Conservation (phyloP, 2,329 filamentous ascomycete genomes). For the Aspergillus ustus region DNA sequence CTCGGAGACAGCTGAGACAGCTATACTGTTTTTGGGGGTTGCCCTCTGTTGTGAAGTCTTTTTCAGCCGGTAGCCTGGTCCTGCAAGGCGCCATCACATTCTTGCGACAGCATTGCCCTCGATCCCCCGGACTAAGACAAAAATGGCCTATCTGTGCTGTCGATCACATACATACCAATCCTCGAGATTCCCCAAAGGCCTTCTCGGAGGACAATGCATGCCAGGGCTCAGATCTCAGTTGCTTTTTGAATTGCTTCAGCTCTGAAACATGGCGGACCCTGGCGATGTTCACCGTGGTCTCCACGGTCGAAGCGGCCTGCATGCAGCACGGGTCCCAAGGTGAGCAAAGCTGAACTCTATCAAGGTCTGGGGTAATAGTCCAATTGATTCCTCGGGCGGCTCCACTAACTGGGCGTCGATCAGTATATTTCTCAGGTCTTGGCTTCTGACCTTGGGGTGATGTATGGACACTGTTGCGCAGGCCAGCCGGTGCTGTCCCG, state of each 20-base stretch:
- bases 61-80: neutral
- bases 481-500: neutral
- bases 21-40: constrained; percentile 4
- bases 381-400: constrained; percentile 1
- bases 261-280: constrained; percentile 8
- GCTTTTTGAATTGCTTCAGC: constrained; percentile 4
- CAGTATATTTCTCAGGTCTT: constrained; percentile 22
- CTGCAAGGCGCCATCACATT: constrained; percentile 17
- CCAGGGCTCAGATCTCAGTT: constrained; percentile 10
- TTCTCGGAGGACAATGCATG: constrained; percentile 2
- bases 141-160: neutral
- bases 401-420: constrained; percentile 16
- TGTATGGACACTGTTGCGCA: constrained; percentile 17
- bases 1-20: constrained; percentile 1
- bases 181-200: neutral
- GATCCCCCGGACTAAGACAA: neutral
- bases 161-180: constrained; percentile 15
- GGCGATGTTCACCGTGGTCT: constrained; percentile 11
- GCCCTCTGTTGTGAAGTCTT: constrained; percentile 1
- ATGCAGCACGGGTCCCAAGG: constrained; percentile 15
- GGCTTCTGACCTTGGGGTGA: constrained; percentile 14
- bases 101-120: constrained; percentile 5
- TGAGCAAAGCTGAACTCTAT: constrained; percentile 19
- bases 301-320: constrained; percentile 11
- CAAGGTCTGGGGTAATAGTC: constrained; percentile 20